A percentile compares a stretch with the other conserved stretches of the same genome.
These are phyloP conservation scores for Yarrowia sp. DNA, from an alignment of 805 yeast genomes.

Conservation along the genomic window DNA sequence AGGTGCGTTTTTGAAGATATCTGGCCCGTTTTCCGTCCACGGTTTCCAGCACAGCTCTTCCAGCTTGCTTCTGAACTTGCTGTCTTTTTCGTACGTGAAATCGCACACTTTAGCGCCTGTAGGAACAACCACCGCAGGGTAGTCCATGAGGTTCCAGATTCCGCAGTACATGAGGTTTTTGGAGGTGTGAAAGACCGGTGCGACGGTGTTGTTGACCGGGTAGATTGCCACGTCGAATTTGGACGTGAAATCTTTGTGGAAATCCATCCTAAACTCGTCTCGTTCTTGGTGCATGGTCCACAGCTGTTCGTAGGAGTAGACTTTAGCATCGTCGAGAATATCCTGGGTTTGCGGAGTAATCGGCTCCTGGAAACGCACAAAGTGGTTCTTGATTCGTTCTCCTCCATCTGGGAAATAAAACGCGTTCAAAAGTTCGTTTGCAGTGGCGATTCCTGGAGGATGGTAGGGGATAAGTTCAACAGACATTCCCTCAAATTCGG, in stretches of 20 bases:
- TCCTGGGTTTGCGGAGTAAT: constrained; percentile 44
- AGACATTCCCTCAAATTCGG: background rate
- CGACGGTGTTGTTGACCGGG: constrained; percentile 54
- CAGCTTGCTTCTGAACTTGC: constrained; percentile 42
- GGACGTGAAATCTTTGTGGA: constrained; percentile 24
- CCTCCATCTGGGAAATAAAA: constrained; percentile 60
- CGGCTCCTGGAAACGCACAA: constrained; percentile 41
- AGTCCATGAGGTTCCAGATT: constrained; percentile 43
- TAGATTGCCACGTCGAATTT: constrained; percentile 11
- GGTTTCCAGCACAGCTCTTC: constrained; percentile 41
- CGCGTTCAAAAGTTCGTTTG: constrained; percentile 59
- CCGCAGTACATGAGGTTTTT: constrained; percentile 57
- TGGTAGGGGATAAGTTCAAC: background rate
- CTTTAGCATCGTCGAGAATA: constrained; percentile 47
- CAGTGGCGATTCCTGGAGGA: constrained; percentile 50
- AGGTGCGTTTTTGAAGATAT: constrained; percentile 59
- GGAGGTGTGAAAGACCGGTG: constrained; percentile 68
- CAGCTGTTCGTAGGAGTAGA: constrained; percentile 48
- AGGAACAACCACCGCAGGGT: constrained; percentile 43
- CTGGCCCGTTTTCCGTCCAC: constrained; percentile 53
- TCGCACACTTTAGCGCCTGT: constrained; percentile 50
- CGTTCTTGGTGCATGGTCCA: constrained; percentile 55
- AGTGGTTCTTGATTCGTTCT: constrained; percentile 50
- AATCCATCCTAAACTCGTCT: constrained; percentile 41
- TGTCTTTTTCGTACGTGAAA: constrained; percentile 18